Base-by-base conservation (phyloP, 2,329 filamentous ascomycete genomes). In the Aureobasidium sp. region DNA sequence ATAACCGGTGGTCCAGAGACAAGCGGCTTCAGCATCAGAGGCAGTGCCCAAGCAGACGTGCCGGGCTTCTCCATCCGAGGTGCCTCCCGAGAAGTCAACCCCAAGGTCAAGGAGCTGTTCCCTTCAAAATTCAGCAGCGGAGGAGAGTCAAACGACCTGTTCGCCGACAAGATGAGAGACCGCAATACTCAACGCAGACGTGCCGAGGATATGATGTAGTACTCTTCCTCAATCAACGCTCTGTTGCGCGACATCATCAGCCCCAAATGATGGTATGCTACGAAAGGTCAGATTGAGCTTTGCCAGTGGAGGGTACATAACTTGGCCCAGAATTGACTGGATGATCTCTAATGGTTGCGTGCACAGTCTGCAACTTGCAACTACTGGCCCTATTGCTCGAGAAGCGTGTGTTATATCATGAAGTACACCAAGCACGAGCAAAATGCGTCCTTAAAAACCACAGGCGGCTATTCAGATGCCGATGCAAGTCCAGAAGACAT, bases 1-100 rank as follows among this genome's bases (percentile, higher is more conserved):
- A 65, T 65, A 21, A 61, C 60, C 3, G 64, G 62, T 15, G 60
- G 58, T 17, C 62, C 64, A 21, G 57, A 62, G 17, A 27, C 59
- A 25, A 51, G 55, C 3, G 69, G 69, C 19, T 74, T 74, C 67
- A 69, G 65, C 46, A 69, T 74, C 63, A 70, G 67, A 54, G 71
- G 71, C 17, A 67, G 68, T 2, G 67, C 68, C 17, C 54, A 61
- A 19, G 47, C 47, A 4, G 45, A 60, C 21, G 51, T 62, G 21
- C 62, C 62, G 15, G 69, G 65, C 11, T 69, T 70, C 61, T 69
- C 64, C 17, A 68, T 74, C 42, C 62, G 67, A 0, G 71, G 71
- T 19, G 70, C 70, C 19, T 57, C 62, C 25, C 57, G 65, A 35
- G 62, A 62, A 19, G 58, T 64, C 29, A 65, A 65, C 31, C 57